phyloP scores from a whole-genome alignment of 2,329 filamentous ascomycete species.

The Coniochaeta pulveracea region DNA sequence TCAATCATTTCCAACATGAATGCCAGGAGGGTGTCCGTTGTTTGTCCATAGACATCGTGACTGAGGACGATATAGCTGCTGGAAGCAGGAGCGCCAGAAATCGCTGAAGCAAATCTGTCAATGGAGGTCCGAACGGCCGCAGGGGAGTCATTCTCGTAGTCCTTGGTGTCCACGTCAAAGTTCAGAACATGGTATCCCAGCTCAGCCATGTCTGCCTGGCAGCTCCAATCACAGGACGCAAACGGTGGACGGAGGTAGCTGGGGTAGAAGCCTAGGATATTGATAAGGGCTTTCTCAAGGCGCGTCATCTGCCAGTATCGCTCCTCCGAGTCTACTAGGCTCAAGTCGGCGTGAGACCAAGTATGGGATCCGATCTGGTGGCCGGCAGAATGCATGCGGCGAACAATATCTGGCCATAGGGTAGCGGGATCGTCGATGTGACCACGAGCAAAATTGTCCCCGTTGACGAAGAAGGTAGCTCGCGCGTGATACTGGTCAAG shows the following conservation, averaged over 20 bases:
- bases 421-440: constrained; percentile 15
- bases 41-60: constrained; percentile 27
- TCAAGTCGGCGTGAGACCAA: constrained; percentile 21
- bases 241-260: constrained; percentile 25
- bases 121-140: constrained; percentile 28
- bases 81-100: constrained; percentile 13
- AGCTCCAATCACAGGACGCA: constrained; percentile 12
- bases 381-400: constrained; percentile 20
- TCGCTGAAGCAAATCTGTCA: constrained; percentile 27
- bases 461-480: constrained; percentile 25
- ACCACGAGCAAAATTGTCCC: constrained; percentile 16
- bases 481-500: constrained; percentile 17
- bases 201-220: constrained; percentile 10
- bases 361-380: constrained; percentile 27
- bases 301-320: constrained; percentile 17
- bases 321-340: constrained; percentile 8
- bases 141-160: constrained; percentile 30
- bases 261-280: constrained; percentile 21
- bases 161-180: constrained; percentile 37
- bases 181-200: constrained; percentile 33
- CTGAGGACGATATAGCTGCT: constrained; percentile 32
- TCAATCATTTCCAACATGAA: constrained; percentile 30
- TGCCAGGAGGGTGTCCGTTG: constrained; percentile 18
- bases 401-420: constrained; percentile 12
- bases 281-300: constrained; percentile 18